These are phyloP conservation scores for Paraleonurus japonicus DNA, from an alignment of 257 asterid genomes.

Conservation along the genomic window DNA sequence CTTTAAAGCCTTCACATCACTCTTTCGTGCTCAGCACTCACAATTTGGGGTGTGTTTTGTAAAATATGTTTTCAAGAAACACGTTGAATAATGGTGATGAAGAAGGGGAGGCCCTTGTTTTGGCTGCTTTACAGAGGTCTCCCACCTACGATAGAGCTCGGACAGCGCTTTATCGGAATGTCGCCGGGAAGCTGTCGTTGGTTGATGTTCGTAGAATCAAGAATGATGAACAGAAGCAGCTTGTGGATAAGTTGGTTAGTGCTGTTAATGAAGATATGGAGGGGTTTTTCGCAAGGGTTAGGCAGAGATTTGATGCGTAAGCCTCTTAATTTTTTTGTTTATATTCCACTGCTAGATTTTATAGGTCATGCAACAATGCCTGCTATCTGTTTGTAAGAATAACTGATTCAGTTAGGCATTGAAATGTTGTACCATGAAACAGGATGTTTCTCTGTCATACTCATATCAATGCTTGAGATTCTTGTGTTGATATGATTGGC, in stretches of 20 bases:
- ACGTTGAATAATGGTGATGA: constrained; percentile 24
- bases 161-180: constrained; percentile 47
- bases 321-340: constrained; percentile 28
- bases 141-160: constrained; percentile 66
- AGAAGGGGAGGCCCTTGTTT: constrained; percentile 59
- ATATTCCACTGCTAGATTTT: background rate
- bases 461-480: background rate
- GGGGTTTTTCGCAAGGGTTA: constrained; percentile 57
- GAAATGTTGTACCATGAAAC: background rate
- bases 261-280: constrained; percentile 57
- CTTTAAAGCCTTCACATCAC: constrained; percentile 31
- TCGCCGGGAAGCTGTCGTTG: constrained; percentile 56
- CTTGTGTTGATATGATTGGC: background rate
- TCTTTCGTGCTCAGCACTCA: background rate
- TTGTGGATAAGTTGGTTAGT: constrained; percentile 54
- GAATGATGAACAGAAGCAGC: constrained; percentile 47
- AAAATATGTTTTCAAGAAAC: constrained; percentile 37
- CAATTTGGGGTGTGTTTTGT: constrained; percentile 33
- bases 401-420: background rate
- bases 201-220: constrained; percentile 53
- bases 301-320: constrained; percentile 81
- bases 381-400: constrained; percentile 4
- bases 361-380: background rate
- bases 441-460: too few relatives aligned
- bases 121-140: constrained; percentile 73